Base-by-base conservation (phyloP, 2,329 filamentous ascomycete genomes). In the Rhinocladiella similis region DNA sequence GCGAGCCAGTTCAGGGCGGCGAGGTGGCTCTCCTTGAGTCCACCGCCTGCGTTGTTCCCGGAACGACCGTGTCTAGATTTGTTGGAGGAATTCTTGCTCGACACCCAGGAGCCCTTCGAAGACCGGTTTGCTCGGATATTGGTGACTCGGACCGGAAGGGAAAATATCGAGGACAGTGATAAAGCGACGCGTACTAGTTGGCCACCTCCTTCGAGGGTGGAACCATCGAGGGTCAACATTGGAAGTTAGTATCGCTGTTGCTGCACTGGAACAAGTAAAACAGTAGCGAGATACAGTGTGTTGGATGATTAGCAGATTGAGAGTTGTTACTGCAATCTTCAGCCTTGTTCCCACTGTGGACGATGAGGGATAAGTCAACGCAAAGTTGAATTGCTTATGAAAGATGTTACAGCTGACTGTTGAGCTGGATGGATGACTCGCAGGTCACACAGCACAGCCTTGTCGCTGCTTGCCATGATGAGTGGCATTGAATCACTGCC, bases 181-280 rank as follows among this genome's bases (percentile, higher is more conserved):
- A 84, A 63, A 2, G 82, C 80, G 50, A 82, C 77, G 19, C 83
- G 81, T 42, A 85, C 72, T 2, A 86, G 73, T 67, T 86, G 83
- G 13, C 83, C 83, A 22, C 83, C 83, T 38, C 83, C 83, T 75
- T 86, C 83, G 18, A 85, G 77, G 2, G 77, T 83, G 16, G 76
- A 77, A 47, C 83, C 83, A 65, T 83, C 77, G 10, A 85, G 69
- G 48, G 72, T 66, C 22, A 79, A 33, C 60, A 63, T 63, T 45
- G 6, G 10, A 10, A 12, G 10, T 4, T 33, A 12, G 6, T 33
- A 33, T 43, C 41, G 18, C 12, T 43, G 18, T 19, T 9, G 29
- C 5, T 33, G 22, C 29, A 9, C 29, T 3, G 29, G 10, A 12
- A 33, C 29, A 12, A 33, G 29, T 3, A 12, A 33, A 9, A 33